phyloP scores from a whole-genome alignment of 352 stramenopile genomes.

The Globisporangium lucens region DNA sequence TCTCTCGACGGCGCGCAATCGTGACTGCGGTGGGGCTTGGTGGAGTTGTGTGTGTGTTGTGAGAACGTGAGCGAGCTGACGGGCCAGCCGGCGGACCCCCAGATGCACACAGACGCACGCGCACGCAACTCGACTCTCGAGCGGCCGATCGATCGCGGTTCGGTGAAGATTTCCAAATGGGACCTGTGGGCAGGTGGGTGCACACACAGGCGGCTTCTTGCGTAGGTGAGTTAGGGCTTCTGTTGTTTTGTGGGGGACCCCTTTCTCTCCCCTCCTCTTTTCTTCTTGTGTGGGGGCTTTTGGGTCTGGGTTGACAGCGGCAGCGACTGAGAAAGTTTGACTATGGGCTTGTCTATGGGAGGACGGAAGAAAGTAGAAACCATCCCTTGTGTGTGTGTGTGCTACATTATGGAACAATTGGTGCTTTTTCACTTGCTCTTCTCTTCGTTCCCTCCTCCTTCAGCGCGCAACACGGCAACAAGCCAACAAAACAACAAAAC shows the following conservation, averaged over 20 bases:
- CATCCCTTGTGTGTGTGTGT: background rate
- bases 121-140: constrained; percentile 3
- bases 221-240: background rate
- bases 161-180: constrained; percentile 21
- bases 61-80: background rate
- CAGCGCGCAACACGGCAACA: background rate
- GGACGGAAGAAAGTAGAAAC: constrained; percentile 9
- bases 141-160: constrained; percentile 5
- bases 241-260: background rate
- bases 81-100: background rate
- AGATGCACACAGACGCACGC: constrained; percentile 5
- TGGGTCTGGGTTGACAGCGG: constrained; percentile 4
- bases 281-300: background rate
- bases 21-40: constrained; percentile 2
- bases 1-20: constrained; percentile 12
- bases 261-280: background rate
- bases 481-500: background rate
- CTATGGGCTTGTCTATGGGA: constrained; percentile 7
- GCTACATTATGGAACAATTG: constrained; percentile 6
- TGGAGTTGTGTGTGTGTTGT: background rate
- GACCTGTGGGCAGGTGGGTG: background rate
- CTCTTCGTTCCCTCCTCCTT: background rate
- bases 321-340: background rate
- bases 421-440: background rate
- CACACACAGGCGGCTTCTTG: background rate